Evolutionary conservation across 148 eudicot species (phyloP).

Genomic region (Drosera capensis): DNA sequence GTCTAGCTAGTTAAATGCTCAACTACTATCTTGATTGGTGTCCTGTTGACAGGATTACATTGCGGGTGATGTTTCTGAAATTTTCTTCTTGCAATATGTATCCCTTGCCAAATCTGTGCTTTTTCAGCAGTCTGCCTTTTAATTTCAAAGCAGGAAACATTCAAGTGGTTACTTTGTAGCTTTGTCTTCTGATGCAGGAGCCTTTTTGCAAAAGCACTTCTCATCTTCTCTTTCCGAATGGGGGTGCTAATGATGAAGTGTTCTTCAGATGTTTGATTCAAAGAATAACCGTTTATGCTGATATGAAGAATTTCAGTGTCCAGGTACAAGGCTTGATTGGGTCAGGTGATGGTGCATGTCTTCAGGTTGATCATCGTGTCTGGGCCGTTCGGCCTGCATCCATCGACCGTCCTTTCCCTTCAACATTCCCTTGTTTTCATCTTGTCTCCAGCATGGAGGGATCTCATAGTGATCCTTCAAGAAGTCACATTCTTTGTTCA

Average conservation of each 20-base stretch:
- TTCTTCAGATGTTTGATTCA: background rate
- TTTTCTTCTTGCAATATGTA: no score
- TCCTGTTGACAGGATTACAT: no score
- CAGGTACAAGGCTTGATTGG: constrained; percentile 13
- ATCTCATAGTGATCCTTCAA: constrained; percentile 41
- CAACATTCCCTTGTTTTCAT: constrained; percentile 77
- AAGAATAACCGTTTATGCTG: background rate
- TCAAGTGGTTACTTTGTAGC: no score
- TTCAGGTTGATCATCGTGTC: constrained; percentile 45
- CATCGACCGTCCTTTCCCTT: constrained; percentile 58
- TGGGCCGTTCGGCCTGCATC: constrained; percentile 50
- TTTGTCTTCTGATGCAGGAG: no score
- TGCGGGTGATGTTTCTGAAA: no score
- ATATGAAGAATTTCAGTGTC: background rate
- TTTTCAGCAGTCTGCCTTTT: no score
- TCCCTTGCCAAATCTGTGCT: no score
- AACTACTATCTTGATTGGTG: no score
- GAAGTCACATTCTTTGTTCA: constrained; percentile 55
- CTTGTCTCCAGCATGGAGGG: constrained; percentile 74
- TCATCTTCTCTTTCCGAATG: no score
- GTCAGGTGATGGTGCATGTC: constrained; percentile 51
- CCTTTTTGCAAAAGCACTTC: no score
- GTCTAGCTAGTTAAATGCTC: no score
- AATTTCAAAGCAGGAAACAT: no score
- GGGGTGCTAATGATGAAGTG: background rate